Conservation (phyloP, 257 asterid genomes). For the Solanum pinnatisectum region DNA sequence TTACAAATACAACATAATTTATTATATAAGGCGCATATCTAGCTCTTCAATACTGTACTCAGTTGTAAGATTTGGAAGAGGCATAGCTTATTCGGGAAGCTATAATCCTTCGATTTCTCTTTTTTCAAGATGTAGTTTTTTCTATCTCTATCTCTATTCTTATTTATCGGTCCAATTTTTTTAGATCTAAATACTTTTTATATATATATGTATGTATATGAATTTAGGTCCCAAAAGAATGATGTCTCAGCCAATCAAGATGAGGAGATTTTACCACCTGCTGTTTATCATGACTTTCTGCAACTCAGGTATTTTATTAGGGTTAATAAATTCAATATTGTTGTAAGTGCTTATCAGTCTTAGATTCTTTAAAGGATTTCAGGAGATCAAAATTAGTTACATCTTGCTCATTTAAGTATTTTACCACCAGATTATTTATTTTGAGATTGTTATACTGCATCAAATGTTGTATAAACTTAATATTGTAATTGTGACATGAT, state of each 20-base stretch:
- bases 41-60: not conserved
- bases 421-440: too few relatives aligned
- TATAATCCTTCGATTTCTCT: not conserved
- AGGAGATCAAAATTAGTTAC: too few relatives aligned
- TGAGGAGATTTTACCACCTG: not conserved
- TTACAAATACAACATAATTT: not conserved
- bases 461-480: not conserved
- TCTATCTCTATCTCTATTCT: not conserved
- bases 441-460: not conserved
- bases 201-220: not conserved
- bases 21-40: not conserved
- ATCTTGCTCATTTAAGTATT: too few relatives aligned
- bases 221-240: not conserved
- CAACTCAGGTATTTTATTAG: not conserved
- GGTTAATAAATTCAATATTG: not conserved
- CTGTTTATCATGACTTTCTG: not conserved
- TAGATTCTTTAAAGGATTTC: not conserved
- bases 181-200: not conserved
- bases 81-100: not conserved
- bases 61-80: not conserved
- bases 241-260: not conserved
- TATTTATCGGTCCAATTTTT: not conserved
- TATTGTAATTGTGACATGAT: too few relatives aligned
- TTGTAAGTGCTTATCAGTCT: not conserved
- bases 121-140: not conserved